Conservation (phyloP, 352 stramenopile genomes). For the Globisporangium polare region DNA sequence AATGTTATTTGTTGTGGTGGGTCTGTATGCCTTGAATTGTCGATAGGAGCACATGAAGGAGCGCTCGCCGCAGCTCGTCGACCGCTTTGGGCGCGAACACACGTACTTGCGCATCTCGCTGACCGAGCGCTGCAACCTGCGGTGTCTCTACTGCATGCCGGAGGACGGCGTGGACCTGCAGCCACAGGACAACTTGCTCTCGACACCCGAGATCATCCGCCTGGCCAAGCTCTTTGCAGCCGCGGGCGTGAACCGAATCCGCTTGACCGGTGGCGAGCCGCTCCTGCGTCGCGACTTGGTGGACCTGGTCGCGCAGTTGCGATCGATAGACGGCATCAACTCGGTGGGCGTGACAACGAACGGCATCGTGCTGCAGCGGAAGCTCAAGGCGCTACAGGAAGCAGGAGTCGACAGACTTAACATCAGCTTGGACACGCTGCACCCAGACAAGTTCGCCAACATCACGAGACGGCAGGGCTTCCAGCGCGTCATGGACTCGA, state of each 20-base stretch:
- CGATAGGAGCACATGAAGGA: constrained; percentile 7
- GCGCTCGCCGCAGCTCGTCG: constrained; percentile 37
- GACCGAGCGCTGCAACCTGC: constrained; percentile 95
- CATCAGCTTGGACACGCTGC: constrained; percentile 95
- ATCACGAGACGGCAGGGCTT: constrained; percentile 93
- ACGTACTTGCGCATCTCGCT: constrained; percentile 96
- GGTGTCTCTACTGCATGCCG: constrained; percentile 97
- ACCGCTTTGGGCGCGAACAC: constrained; percentile 90
- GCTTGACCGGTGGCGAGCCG: constrained; percentile 95
- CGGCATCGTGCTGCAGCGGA: constrained; percentile 87
- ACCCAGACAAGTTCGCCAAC: constrained; percentile 86
- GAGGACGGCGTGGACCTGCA: constrained; percentile 90
- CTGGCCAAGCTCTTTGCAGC: constrained; percentile 88
- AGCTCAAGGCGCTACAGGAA: constrained; percentile 75
- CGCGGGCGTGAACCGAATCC: constrained; percentile 90
- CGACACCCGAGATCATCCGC: constrained; percentile 89
- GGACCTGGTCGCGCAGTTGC: constrained; percentile 43
- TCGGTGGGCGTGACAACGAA: constrained; percentile 96
- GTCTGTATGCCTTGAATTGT: neutral
- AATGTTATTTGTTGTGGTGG: too few species aligned
- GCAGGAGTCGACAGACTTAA: constrained; percentile 91
- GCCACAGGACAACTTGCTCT: constrained; percentile 73
- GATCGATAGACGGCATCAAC: constrained; percentile 62
- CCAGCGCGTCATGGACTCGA: constrained; percentile 76
- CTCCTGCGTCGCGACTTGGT: constrained; percentile 57